Base-by-base conservation (phyloP, 345 rosid genomes). In the Gossypium sturtianum region DNA sequence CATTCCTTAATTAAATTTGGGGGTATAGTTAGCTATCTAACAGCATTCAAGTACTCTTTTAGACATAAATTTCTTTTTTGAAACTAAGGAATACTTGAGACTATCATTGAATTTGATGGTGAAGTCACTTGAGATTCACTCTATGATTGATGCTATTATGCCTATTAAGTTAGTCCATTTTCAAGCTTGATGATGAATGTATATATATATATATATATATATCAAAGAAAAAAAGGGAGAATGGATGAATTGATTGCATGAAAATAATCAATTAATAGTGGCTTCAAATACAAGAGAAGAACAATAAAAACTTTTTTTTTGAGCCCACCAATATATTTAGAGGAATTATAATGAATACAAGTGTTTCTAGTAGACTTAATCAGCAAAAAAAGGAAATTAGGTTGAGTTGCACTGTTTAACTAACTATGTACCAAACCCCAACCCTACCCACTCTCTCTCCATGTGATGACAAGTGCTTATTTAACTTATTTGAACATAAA, bases 341-440 rank as follows among this genome's bases (percentile, higher is more conserved):
- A 44, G 29, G 19, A 34, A 34, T 34, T 34, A 12, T 34, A 17
- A 72, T 57, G 48, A 72, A 27, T 43, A 22, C n/a, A 49, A 72
- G 54, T 16, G 63, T 23, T 66, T 22, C 15, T 27, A 60, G 43
- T 60, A 58, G 22, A 19, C 57, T 45, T 69, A 51, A 69, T 69
- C 59, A 43, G 22, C 23, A 58, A 58, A 45, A 29, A 34, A 34
- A 34, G 41, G 5, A 70, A 23, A 58, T 72, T 72, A 72, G 67
- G 75, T 72, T 60, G 75, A 73, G 44, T 47, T 59, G 67, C 68
- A 73, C 68, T 25, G 75, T 60, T 73, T 73, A 73, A 60, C 75
- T 10, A 72, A 59, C 75, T 3, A 19, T 20, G 4, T 19, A 73
- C 51, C 67, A 43, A 45, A 23, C 63, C 60, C 63, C 25, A 56